Evolutionary conservation across 495 filamentous ascomycete genomes (phyloP).

Genomic region (Talaromyces adpressus): DNA sequence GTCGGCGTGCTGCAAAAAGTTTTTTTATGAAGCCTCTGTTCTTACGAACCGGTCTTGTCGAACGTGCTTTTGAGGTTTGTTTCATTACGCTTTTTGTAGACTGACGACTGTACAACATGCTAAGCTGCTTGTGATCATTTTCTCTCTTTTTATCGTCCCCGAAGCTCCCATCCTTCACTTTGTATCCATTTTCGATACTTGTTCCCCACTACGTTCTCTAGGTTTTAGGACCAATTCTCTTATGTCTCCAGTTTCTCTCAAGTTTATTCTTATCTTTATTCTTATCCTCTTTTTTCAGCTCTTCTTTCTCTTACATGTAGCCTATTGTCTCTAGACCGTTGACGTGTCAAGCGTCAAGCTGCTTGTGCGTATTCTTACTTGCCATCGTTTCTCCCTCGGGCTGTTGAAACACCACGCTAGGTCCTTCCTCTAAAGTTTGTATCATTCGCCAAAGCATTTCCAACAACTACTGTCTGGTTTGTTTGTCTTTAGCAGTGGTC

Average conservation of each 20-base stretch:
- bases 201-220: constrained; percentile 17
- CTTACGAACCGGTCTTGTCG: constrained; percentile 37
- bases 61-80: constrained; percentile 33
- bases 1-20: constrained; percentile 46
- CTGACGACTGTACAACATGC: constrained; percentile 28
- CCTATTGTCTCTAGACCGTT: constrained; percentile 1
- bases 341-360: neutral
- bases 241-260: neutral
- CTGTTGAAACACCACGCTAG: neutral
- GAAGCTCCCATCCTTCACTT: constrained; percentile 9
- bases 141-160: neutral
- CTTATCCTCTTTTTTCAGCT: neutral
- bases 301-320: neutral
- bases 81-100: constrained; percentile 28
- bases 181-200: constrained; percentile 14
- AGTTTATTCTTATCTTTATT: neutral
- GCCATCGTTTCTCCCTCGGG: neutral
- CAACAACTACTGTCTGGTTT: neutral
- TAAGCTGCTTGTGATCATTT: constrained; percentile 9
- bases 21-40: constrained; percentile 28
- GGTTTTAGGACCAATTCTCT: constrained; percentile 2
- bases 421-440: neutral
- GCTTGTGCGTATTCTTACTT: neutral
- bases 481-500: neutral
- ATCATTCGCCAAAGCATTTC: neutral